phyloP scores from a whole-genome alignment of 75 land plant species.

The Chamaecyparis obtusa region DNA sequence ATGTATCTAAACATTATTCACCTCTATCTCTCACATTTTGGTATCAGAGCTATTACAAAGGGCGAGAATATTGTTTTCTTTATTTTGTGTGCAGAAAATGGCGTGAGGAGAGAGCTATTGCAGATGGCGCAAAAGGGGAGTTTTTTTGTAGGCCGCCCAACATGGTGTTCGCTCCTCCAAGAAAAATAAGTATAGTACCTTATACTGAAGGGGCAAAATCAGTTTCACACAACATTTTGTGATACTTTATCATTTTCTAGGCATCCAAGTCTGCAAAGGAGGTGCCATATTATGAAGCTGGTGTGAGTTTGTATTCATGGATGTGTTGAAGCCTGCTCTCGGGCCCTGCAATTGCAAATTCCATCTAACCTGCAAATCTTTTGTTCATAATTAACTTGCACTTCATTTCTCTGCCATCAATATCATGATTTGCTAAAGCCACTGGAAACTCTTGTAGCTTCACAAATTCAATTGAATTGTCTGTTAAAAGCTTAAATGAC shows the following conservation, averaged over 20 bases:
- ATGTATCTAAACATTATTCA: too few relatives aligned
- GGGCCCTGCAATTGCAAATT: constrained; percentile 23
- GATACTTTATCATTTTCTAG: constrained; percentile 4
- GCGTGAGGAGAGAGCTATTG: too few relatives aligned
- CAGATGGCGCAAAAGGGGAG: too few relatives aligned
- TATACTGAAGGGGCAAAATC: not conserved
- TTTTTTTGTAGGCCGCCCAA: too few relatives aligned
- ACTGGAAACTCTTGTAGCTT: not conserved
- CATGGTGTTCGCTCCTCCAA: too few relatives aligned
- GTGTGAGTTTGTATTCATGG: constrained; percentile 24
- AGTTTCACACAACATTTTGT: constrained; percentile 4
- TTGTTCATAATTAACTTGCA: not conserved
- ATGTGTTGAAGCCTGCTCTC: constrained; percentile 15
- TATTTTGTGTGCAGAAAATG: too few relatives aligned
- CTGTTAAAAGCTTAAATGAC: not conserved
- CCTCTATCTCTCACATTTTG: too few relatives aligned
- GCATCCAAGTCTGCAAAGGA: constrained; percentile 15
- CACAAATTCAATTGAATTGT: not conserved
- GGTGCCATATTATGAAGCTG: constrained; percentile 16
- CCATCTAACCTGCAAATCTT: not conserved
- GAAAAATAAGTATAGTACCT: too few relatives aligned
- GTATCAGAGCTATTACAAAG: too few relatives aligned
- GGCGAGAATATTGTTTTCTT: too few relatives aligned
- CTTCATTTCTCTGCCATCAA: not conserved
- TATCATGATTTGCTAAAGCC: not conserved